Percentiles rank a stretch among this genome's conserved stretches.
These are phyloP conservation scores for Lablab purpureus DNA, from an alignment of 306 rosid genomes.

Conservation along the genomic window DNA sequence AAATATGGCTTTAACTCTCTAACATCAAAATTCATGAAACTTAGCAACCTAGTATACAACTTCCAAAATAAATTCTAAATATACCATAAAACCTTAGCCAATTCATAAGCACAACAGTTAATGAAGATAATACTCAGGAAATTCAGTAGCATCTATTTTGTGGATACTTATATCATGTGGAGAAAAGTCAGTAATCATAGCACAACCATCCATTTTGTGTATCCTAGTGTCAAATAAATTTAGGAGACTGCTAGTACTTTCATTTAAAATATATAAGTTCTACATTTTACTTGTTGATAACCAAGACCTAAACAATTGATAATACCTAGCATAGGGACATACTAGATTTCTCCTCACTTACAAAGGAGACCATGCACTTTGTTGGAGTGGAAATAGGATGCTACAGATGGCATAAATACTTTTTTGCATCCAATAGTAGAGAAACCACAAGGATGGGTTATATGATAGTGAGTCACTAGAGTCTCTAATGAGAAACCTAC, in stretches of 20 bases:
- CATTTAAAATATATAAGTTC: slow-evolving; percentile 1
- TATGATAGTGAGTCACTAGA: not conserved
- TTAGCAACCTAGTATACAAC: slow-evolving; percentile 41
- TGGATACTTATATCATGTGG: slow-evolving; percentile 16
- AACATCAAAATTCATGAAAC: slow-evolving; percentile 52
- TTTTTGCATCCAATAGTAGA: not conserved
- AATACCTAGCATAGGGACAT: slow-evolving; percentile 10
- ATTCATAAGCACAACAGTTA: slow-evolving; percentile 34
- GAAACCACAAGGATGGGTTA: not conserved
- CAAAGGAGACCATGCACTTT: not conserved
- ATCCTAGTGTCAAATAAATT: slow-evolving; percentile 25
- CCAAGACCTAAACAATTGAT: slow-evolving; percentile 14
- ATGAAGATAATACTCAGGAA: slow-evolving; percentile 1
- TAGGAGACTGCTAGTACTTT: slow-evolving; percentile 21
- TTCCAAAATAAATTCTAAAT: slow-evolving; percentile 13
- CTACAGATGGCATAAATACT: slow-evolving; percentile 1
- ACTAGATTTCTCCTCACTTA: slow-evolving; percentile 1
- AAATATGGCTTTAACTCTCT: slow-evolving; percentile 93
- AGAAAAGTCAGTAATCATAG: slow-evolving; percentile 31
- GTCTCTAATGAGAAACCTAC: slow-evolving; percentile 20
- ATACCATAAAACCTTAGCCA: not conserved
- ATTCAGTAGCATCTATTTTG: slow-evolving; percentile 26
- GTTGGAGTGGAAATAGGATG: slow-evolving; percentile 3
- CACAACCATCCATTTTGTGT: slow-evolving; percentile 25
- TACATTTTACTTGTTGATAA: not conserved